These are phyloP conservation scores for Mycena citricolor DNA, from an alignment of 1,284 basidiomycete species.

Conservation along the genomic window DNA sequence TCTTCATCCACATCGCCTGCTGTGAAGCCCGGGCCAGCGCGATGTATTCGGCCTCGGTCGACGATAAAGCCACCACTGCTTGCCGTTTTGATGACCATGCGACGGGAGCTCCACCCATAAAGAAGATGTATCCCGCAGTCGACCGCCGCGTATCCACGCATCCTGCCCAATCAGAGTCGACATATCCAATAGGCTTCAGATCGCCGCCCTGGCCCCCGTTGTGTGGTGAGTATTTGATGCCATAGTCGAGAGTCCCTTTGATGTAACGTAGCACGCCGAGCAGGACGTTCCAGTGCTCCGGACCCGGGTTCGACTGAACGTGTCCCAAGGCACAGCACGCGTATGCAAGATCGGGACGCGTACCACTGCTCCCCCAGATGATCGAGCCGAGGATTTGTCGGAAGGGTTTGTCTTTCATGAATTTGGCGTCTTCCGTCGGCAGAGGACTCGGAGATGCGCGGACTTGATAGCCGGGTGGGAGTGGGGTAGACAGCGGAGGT, in stretches of 20 bases:
- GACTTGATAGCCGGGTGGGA: not conserved
- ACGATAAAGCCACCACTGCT: not conserved
- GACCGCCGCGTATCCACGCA: slow-evolving; percentile 12
- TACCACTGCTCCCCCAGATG: slow-evolving; percentile 3
- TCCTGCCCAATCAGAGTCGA: slow-evolving; percentile 16
- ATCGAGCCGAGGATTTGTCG: not conserved
- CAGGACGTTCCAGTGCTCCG: slow-evolving; percentile 4
- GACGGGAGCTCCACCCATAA: slow-evolving; percentile 16
- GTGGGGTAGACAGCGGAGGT: slow-evolving; percentile 4
- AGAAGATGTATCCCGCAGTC: slow-evolving; percentile 14
- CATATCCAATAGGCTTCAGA: slow-evolving; percentile 8
- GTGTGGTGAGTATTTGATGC: too few species aligned
- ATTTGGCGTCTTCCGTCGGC: not conserved
- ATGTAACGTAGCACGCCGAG: slow-evolving; percentile 6
- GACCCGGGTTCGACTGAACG: slow-evolving; percentile 6
- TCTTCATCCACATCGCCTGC: slow-evolving; percentile 6
- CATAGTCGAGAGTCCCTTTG: slow-evolving; percentile 4
- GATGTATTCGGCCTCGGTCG: slow-evolving; percentile 4
- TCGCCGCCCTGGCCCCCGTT: too few species aligned
- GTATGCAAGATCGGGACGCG: slow-evolving; percentile 4
- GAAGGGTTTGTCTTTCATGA: slow-evolving; percentile 4
- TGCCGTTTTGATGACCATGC: slow-evolving; percentile 20
- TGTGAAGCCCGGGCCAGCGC: not conserved
- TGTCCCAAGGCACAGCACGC: slow-evolving; percentile 3
- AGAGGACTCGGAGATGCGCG: not conserved